Evolutionary conservation across 2,329 filamentous ascomycete genomes (phyloP).

Genomic region (Pyrenophora graminea): DNA sequence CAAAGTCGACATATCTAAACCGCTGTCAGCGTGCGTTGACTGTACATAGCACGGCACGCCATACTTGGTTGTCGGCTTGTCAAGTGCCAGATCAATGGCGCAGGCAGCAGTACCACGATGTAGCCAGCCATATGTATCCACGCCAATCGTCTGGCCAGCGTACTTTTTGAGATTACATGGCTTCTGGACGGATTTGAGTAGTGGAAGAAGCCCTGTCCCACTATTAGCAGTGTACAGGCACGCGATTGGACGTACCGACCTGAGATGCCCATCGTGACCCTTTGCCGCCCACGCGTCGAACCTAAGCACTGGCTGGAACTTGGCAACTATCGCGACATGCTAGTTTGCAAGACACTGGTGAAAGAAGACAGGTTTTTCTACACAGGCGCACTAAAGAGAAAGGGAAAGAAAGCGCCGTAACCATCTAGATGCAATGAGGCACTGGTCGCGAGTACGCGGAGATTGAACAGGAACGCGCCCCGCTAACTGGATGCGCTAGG

Average conservation of each 20-base stretch:
- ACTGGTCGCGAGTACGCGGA: slow-evolving; percentile 23
- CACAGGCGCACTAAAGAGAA: slow-evolving; percentile 1
- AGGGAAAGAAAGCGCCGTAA: slow-evolving; percentile 9
- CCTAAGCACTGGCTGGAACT: slow-evolving; percentile 26
- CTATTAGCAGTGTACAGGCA: slow-evolving; percentile 21
- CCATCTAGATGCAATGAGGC: slow-evolving; percentile 22
- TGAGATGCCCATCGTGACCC: slow-evolving; percentile 47
- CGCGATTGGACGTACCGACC: slow-evolving; percentile 38
- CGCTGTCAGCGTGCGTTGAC: slow-evolving; percentile 15
- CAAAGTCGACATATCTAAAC: slow-evolving; percentile 81
- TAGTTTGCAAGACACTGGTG: neutral
- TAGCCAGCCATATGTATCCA: slow-evolving; percentile 98
- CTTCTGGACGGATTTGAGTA: slow-evolving; percentile 96
- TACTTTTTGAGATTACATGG: slow-evolving; percentile 86
- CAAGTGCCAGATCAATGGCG: slow-evolving; percentile 86
- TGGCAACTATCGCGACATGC: slow-evolving; percentile 28
- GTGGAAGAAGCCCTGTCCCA: slow-evolving; percentile 75
- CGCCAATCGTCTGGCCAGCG: slow-evolving; percentile 83
- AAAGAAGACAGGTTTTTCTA: slow-evolving; percentile 6
- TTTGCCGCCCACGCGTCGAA: slow-evolving; percentile 35
- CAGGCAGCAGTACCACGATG: slow-evolving; percentile 90
- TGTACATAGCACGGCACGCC: slow-evolving; percentile 28
- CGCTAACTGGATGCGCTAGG: slow-evolving; percentile 18
- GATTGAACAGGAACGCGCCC: slow-evolving; percentile 24
- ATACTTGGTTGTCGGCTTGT: slow-evolving; percentile 84